Evolutionary conservation across 345 rosid genomes (phyloP).

Genomic region (Eutrema japonicum): DNA sequence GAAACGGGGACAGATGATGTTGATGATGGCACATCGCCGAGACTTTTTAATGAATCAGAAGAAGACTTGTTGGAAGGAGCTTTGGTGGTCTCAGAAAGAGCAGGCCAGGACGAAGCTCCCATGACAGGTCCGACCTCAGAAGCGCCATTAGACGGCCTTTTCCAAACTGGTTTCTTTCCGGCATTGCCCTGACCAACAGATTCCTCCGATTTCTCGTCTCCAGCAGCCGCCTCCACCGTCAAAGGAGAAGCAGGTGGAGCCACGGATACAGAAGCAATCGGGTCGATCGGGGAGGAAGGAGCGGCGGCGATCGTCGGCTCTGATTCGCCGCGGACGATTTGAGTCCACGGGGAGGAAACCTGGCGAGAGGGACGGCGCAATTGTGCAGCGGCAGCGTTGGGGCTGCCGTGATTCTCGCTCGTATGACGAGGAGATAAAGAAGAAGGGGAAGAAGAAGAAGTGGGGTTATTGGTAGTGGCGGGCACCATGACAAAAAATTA

Average conservation of each 20-base stretch:
- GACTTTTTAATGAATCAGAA: slow-evolving; percentile 43
- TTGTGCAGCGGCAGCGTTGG: slow-evolving; percentile 24
- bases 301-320: slow-evolving; percentile 41
- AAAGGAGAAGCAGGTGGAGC: slow-evolving; percentile 34
- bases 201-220: slow-evolving; percentile 40
- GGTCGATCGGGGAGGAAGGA: slow-evolving; percentile 43
- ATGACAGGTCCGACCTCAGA: slow-evolving; percentile 55
- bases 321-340: slow-evolving; percentile 44
- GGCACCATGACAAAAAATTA: slow-evolving; percentile 42
- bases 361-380: slow-evolving; percentile 38
- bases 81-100: slow-evolving; percentile 59
- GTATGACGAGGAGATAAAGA: slow-evolving; percentile 32
- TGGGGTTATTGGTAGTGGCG: slow-evolving; percentile 36
- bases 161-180: slow-evolving; percentile 77
- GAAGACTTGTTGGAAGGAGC: slow-evolving; percentile 47
- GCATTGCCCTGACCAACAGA: slow-evolving; percentile 52
- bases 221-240: slow-evolving; percentile 36
- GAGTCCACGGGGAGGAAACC: slow-evolving; percentile 43
- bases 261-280: slow-evolving; percentile 16
- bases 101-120: slow-evolving; percentile 50
- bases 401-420: slow-evolving; percentile 35
- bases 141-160: slow-evolving; percentile 62
- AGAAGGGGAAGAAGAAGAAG: slow-evolving; percentile 23
- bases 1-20: slow-evolving; percentile 26
- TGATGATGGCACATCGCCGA: slow-evolving; percentile 34